A percentile compares a stretch with the other conserved stretches of the same genome.
These are phyloP conservation scores for Theileria equi DNA, from an alignment of 169 alveolate genomes.

Conservation along the genomic window DNA sequence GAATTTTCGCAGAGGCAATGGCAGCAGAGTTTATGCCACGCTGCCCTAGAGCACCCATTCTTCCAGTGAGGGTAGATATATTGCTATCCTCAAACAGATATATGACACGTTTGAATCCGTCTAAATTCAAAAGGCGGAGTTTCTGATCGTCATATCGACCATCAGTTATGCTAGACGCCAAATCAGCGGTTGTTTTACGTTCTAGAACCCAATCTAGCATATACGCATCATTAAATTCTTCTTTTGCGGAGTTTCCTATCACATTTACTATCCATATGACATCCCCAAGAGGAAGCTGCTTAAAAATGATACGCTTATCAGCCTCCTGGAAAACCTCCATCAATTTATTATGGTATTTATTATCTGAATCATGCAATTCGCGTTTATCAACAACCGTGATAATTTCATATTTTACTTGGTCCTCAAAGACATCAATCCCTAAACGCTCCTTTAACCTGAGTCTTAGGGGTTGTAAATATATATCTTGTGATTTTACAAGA, in stretches of 20 bases:
- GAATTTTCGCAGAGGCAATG: conserved; percentile 56
- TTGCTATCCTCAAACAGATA: conserved; percentile 73
- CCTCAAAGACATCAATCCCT: conserved; percentile 23
- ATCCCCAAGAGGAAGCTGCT: conserved; percentile 77
- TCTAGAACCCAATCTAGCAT: conserved; percentile 82
- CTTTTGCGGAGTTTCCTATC: conserved; percentile 20
- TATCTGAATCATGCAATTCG: conserved; percentile 62
- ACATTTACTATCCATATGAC: conserved; percentile 68
- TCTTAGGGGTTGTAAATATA: conserved; percentile 7
- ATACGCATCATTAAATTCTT: conserved; percentile 62
- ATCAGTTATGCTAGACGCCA: conserved; percentile 79
- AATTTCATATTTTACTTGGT: conserved; percentile 45
- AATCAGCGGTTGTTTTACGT: conserved; percentile 78
- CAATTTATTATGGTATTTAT: conserved; percentile 55
- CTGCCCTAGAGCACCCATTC: conserved; percentile 54
- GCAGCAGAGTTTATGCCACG: conserved; percentile 64
- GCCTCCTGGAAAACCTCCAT: conserved; percentile 46
- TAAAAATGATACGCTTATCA: conserved; percentile 31
- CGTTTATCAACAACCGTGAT: conserved; percentile 74
- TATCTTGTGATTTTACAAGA: no score
- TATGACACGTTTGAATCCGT: conserved; percentile 72
- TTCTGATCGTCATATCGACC: conserved; percentile 83
- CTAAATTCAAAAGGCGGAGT: conserved; percentile 72
- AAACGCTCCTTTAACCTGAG: conserved; percentile 5
- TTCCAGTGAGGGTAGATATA: conserved; percentile 11